Conservation (phyloP, 148 eudicot species). For the Rhododendron kiyosumense region DNA sequence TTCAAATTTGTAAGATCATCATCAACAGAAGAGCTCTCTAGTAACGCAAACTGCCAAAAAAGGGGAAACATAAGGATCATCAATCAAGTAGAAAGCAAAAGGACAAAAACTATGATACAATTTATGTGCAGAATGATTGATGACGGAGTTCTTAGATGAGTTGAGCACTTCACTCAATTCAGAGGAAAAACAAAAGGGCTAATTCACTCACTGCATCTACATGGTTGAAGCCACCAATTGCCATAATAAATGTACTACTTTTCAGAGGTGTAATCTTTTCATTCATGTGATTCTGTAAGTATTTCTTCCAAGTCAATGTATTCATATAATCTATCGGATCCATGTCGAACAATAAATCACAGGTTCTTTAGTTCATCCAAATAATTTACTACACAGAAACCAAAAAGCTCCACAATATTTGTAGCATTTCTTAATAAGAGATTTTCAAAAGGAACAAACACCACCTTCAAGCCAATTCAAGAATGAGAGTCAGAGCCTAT, state of each 20-base stretch:
- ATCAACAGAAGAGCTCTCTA: constrained; percentile 8
- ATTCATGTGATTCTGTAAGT: not conserved
- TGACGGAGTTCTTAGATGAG: not conserved
- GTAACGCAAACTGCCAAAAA: constrained; percentile 3
- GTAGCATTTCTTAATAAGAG: not conserved
- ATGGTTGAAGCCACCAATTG: not conserved
- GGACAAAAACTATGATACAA: not conserved
- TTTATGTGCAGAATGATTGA: not conserved
- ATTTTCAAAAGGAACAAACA: not conserved
- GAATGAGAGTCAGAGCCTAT: not conserved
- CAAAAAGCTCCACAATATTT: not conserved
- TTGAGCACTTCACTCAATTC: not conserved
- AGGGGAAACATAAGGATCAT: not conserved
- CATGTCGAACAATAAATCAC: not conserved
- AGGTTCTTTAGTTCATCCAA: not conserved
- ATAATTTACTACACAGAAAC: not conserved
- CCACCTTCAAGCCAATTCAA: not conserved
- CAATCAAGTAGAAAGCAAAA: not conserved
- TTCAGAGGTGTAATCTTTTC: not conserved
- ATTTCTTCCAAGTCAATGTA: not conserved
- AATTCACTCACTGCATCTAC: not conserved
- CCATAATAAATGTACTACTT: not conserved
- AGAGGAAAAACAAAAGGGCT: not conserved
- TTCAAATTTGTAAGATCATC: not conserved
- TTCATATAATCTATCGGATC: not conserved